A percentile compares a stretch with the other conserved stretches of the same genome.
These are phyloP conservation scores for Penicillium lividum DNA, from an alignment of 495 filamentous ascomycete genomes.

Conservation along the genomic window DNA sequence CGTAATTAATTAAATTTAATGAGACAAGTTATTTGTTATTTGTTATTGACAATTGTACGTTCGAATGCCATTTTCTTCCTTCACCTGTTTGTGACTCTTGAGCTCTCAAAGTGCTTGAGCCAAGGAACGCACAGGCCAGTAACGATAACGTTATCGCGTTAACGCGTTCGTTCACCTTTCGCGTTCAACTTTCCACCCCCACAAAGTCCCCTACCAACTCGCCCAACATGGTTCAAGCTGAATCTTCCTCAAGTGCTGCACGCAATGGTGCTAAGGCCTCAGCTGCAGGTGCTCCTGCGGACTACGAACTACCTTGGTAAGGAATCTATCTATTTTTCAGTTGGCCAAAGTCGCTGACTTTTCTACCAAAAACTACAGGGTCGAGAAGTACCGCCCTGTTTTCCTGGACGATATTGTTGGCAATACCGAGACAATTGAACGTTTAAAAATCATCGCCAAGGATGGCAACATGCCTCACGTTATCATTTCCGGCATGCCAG, in stretches of 20 bases:
- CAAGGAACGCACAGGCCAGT: constrained; percentile 11
- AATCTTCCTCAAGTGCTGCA: constrained; percentile 76
- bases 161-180: constrained; percentile 31
- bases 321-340: constrained; percentile 20
- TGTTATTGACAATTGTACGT: too few relatives aligned
- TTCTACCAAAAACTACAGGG: constrained; percentile 56
- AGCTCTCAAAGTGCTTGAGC: neutral
- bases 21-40: too few relatives aligned
- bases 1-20: too few relatives aligned
- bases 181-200: constrained; percentile 23
- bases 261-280: constrained; percentile 67
- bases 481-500: constrained; percentile 99
- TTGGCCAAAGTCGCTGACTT: constrained; percentile 14
- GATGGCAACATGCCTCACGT: constrained; percentile 99
- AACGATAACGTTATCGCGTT: constrained; percentile 17
- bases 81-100: neutral
- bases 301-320: constrained; percentile 92
- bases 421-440: constrained; percentile 96
- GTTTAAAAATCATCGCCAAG: constrained; percentile 96
- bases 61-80: too few relatives aligned
- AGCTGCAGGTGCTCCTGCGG: constrained; percentile 58
- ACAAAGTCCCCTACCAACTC: neutral
- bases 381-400: constrained; percentile 95
- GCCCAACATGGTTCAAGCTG: constrained; percentile 52
- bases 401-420: constrained; percentile 96